Conservation (phyloP, 2,329 filamentous ascomycete genomes). For the Ascochyta pisi region DNA sequence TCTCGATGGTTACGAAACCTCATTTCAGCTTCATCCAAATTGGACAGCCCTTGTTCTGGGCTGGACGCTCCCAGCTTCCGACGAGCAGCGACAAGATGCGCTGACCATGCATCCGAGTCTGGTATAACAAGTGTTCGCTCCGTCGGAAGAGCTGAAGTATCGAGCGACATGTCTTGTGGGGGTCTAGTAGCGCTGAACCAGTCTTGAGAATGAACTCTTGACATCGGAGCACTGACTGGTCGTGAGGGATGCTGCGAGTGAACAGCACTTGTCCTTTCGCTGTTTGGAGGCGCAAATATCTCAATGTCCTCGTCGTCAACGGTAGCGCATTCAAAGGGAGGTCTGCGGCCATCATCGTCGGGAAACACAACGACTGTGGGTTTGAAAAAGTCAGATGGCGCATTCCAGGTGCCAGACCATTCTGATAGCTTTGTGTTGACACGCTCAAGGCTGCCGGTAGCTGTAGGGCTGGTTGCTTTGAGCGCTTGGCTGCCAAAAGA, state of each 20-base stretch:
- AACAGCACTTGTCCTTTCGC: slow-evolving; percentile 31
- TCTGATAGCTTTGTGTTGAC: slow-evolving; percentile 42
- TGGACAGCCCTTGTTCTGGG: slow-evolving; percentile 31
- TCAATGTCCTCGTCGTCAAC: slow-evolving; percentile 34
- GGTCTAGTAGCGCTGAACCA: background rate
- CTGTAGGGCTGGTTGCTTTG: slow-evolving; percentile 17
- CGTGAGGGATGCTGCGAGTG: slow-evolving; percentile 31
- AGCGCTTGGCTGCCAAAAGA: slow-evolving; percentile 32
- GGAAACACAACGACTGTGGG: slow-evolving; percentile 39
- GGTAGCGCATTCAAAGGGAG: slow-evolving; percentile 16
- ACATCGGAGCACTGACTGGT: slow-evolving; percentile 26
- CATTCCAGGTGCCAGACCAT: slow-evolving; percentile 36
- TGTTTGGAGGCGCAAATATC: slow-evolving; percentile 40
- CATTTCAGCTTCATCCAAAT: slow-evolving; percentile 36
- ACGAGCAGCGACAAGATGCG: slow-evolving; percentile 6
- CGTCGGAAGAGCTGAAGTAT: background rate
- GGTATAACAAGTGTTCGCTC: slow-evolving; percentile 11
- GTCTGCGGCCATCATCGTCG: slow-evolving; percentile 27
- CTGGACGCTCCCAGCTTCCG: slow-evolving; percentile 5
- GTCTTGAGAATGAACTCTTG: slow-evolving; percentile 22
- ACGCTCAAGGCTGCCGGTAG: slow-evolving; percentile 33
- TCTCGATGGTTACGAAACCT: slow-evolving; percentile 44
- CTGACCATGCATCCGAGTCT: slow-evolving; percentile 9
- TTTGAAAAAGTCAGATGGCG: slow-evolving; percentile 24
- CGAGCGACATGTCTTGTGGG: background rate